Evolutionary conservation across 768 basidiomycete species (phyloP).

Genomic region (Scleroderma citrinum): DNA sequence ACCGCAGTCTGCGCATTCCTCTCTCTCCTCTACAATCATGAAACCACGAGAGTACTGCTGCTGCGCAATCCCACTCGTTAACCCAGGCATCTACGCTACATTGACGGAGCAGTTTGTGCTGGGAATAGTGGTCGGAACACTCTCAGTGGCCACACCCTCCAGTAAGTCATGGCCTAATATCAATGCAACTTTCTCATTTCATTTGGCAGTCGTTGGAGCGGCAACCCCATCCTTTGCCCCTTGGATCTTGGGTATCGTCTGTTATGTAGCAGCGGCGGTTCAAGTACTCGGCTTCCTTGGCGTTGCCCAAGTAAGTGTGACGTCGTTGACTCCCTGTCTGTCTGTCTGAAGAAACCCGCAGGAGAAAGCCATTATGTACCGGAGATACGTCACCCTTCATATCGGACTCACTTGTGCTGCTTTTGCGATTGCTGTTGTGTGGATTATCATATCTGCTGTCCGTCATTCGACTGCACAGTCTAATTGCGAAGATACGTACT

Average conservation of each 20-base stretch:
- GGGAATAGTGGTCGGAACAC: conserved; percentile 60
- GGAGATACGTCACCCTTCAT: conserved; percentile 68
- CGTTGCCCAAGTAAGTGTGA: conserved; percentile 58
- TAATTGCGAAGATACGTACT: conserved; percentile 59
- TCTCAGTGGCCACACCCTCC: conserved; percentile 72
- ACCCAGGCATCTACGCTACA: conserved; percentile 82
- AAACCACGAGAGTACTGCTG: conserved; percentile 87
- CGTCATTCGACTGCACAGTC: conserved; percentile 67
- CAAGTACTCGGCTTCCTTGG: conserved; percentile 86
- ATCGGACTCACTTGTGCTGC: conserved; percentile 45
- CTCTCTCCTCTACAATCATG: conserved; percentile 34
- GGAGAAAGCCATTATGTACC: conserved; percentile 63
- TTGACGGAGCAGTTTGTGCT: conserved; percentile 71
- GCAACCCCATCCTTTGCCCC: conserved; percentile 73
- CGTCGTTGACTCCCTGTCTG: not conserved
- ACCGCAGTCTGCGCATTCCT: conserved; percentile 1
- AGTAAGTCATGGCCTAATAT: conserved; percentile 50
- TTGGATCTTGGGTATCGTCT: conserved; percentile 67
- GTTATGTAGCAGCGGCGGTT: conserved; percentile 66
- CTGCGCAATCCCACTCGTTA: conserved; percentile 85
- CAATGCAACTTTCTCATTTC: not conserved
- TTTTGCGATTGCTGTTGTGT: conserved; percentile 74
- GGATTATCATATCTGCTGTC: conserved; percentile 76
- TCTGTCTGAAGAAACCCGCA: conserved; percentile 24
- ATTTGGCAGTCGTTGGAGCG: conserved; percentile 71